Conservation (phyloP, 1,284 basidiomycete species). For the Cryptococcus deneoformans region DNA sequence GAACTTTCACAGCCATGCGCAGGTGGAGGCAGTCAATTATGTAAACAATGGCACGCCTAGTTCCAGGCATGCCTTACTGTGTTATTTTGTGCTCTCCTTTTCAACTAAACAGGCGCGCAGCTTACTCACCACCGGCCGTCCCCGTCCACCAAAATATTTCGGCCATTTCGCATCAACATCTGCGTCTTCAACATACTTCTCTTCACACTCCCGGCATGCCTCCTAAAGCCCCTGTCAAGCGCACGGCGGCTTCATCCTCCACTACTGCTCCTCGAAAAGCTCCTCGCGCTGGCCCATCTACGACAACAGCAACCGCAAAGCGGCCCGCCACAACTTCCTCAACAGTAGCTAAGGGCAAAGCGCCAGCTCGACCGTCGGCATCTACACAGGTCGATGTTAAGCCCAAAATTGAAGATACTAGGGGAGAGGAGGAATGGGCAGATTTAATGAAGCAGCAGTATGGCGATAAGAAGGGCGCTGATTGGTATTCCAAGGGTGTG, state of each 20-base stretch:
- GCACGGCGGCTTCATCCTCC: slow-evolving; percentile 5
- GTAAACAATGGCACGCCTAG: no score
- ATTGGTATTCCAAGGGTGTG: slow-evolving; percentile 51
- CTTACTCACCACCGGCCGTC: no score
- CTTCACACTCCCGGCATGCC: slow-evolving; percentile 7
- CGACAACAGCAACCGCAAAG: slow-evolving; percentile 1
- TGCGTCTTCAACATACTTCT: neutral
- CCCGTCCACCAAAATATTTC: no score
- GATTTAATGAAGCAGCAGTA: slow-evolving; percentile 44
- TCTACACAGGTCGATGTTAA: slow-evolving; percentile 15
- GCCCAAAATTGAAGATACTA: slow-evolving; percentile 13
- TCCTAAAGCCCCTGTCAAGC: slow-evolving; percentile 6
- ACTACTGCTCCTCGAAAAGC: slow-evolving; percentile 7
- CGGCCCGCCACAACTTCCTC: slow-evolving; percentile 5
- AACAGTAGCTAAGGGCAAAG: slow-evolving; percentile 24
- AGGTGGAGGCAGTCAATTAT: no score
- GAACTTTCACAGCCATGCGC: no score
- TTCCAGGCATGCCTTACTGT: no score
- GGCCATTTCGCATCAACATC: no score
- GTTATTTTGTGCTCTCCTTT: no score
- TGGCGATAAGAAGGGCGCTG: slow-evolving; percentile 26
- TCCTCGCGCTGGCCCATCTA: slow-evolving; percentile 12
- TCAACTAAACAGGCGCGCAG: no score
- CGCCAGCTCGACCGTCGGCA: slow-evolving; percentile 17
- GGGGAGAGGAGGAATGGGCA: slow-evolving; percentile 45